These are phyloP conservation scores for Neofusicoccum parvum DNA, from an alignment of 2,329 filamentous ascomycete genomes.

Conservation along the genomic window DNA sequence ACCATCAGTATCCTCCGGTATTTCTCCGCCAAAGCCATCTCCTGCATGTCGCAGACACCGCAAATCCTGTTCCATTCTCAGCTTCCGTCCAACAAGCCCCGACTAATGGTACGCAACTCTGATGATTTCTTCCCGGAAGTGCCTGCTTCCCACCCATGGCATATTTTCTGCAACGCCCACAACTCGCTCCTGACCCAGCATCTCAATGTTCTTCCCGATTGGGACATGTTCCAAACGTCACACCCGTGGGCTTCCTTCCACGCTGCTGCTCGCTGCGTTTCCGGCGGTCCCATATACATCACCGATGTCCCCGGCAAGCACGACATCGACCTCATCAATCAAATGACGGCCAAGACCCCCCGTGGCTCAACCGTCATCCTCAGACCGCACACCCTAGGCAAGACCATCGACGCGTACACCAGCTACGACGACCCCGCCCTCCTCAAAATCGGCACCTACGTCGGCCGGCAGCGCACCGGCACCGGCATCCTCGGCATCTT, in stretches of 20 bases:
- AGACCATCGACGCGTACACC: conserved; percentile 72
- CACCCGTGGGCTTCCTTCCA: conserved; percentile 79
- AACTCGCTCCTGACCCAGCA: conserved; percentile 81
- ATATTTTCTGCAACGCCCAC: conserved; percentile 92
- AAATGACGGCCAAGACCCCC: conserved; percentile 77
- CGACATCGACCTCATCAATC: conserved; percentile 70
- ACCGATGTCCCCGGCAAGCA: conserved; percentile 87
- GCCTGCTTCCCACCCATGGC: conserved; percentile 83
- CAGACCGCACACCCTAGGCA: conserved; percentile 73
- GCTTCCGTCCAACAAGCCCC: conserved; percentile 72
- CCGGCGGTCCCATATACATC: conserved; percentile 91
- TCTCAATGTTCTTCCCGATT: conserved; percentile 84
- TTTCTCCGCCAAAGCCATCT: conserved; percentile 77
- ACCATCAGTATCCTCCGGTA: conserved; percentile 73
- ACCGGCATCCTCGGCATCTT: conserved; percentile 81
- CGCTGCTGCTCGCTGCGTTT: conserved; percentile 85
- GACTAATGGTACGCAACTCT: conserved; percentile 79
- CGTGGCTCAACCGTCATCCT: conserved; percentile 74
- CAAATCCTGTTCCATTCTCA: conserved; percentile 85
- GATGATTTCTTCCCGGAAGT: conserved; percentile 90
- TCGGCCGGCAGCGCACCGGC: conserved; percentile 68
- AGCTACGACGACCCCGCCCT: conserved; percentile 73
- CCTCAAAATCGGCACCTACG: conserved; percentile 78
- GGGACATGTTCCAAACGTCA: conserved; percentile 73
- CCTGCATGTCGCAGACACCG: conserved; percentile 92